A percentile compares a stretch with the other conserved stretches of the same genome.
Conservation (phyloP, 495 filamentous ascomycete species). For the Amniculicola lignicola region DNA sequence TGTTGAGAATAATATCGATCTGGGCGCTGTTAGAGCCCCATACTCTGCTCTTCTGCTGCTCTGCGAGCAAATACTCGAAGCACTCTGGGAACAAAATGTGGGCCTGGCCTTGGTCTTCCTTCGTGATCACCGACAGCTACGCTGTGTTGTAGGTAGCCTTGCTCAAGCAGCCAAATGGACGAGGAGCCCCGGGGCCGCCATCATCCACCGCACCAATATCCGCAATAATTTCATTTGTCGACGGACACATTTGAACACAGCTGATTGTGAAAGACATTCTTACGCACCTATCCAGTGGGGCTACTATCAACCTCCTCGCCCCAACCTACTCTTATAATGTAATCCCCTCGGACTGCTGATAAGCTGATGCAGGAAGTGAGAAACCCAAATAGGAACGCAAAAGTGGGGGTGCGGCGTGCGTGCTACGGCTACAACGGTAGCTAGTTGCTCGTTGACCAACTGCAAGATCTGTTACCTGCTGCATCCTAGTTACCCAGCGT, state of each 20-base stretch:
- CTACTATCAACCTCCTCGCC: not conserved
- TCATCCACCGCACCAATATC: not conserved
- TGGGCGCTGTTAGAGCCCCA: conserved; percentile 38
- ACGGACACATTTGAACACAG: not conserved
- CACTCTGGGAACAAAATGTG: conserved; percentile 43
- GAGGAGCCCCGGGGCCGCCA: not conserved
- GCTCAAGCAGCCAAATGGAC: not conserved
- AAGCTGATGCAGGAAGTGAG: not conserved
- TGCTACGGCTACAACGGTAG: not conserved
- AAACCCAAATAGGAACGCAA: not conserved
- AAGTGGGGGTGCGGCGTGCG: not conserved
- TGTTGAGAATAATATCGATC: conserved; percentile 43
- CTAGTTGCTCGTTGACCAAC: not conserved
- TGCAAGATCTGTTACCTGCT: not conserved
- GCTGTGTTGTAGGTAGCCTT: conserved; percentile 47
- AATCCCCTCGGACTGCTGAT: not conserved
- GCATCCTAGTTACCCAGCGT: not conserved
- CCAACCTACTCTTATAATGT: not conserved
- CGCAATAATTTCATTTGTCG: not conserved
- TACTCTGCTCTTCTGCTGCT: conserved; percentile 34
- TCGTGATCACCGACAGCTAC: conserved; percentile 49
- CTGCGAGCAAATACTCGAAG: conserved; percentile 37
- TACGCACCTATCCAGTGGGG: not conserved
- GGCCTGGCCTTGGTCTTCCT: not conserved
- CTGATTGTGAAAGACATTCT: not conserved